A percentile compares a stretch with the other conserved stretches of the same genome.
phyloP scores from a whole-genome alignment of 805 yeast species.

The Myxozyma mucilagina region DNA sequence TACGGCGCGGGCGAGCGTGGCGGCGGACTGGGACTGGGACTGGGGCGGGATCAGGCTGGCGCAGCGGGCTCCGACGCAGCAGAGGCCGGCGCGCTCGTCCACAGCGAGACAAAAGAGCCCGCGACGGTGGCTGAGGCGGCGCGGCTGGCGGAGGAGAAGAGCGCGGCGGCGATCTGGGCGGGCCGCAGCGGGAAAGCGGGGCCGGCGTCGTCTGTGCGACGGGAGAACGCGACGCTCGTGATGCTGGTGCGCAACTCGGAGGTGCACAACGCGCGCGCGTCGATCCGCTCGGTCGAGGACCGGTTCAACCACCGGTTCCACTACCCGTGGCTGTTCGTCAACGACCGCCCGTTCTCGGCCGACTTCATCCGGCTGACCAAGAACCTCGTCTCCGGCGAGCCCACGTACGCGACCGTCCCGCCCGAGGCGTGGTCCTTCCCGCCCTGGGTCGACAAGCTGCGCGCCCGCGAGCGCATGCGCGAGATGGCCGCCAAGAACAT shows the following conservation, averaged over 20 bases:
- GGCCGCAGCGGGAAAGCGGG: neutral
- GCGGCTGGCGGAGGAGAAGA: neutral
- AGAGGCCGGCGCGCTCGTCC: neutral
- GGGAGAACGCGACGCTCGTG: constrained; percentile 60
- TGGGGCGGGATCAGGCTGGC: neutral
- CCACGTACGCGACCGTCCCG: constrained; percentile 63
- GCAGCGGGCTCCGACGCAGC: neutral
- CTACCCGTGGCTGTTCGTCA: constrained; percentile 79
- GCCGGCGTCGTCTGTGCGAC: neutral
- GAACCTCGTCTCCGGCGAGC: constrained; percentile 57
- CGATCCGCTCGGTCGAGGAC: constrained; percentile 63
- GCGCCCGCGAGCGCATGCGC: constrained; percentile 50
- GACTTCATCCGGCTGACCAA: constrained; percentile 54
- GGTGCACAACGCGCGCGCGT: constrained; percentile 54
- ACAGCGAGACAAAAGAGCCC: neutral
- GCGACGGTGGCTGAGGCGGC: neutral
- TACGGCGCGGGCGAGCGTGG: neutral
- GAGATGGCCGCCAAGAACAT: constrained; percentile 48
- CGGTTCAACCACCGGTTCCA: constrained; percentile 62
- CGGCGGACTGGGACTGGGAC: neutral
- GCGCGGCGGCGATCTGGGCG: neutral
- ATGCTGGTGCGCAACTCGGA: constrained; percentile 72
- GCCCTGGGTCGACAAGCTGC: constrained; percentile 55
- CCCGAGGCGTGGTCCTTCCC: constrained; percentile 59
- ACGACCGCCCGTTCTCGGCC: constrained; percentile 61